phyloP scores from a whole-genome alignment of 306 rosid species.

The Begonia loranthoides region DNA sequence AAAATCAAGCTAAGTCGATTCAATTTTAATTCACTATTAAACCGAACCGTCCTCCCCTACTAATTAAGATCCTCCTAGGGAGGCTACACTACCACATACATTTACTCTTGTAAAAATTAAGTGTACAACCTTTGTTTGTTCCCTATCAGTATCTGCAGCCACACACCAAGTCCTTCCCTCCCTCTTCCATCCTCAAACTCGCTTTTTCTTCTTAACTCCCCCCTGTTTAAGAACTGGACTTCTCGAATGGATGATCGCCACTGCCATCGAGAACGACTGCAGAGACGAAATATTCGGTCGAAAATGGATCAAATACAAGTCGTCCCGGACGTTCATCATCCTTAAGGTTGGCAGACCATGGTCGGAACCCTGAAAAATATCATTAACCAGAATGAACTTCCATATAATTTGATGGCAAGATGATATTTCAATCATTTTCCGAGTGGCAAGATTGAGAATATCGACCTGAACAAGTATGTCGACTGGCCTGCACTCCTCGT shows the following conservation, averaged over 20 bases:
- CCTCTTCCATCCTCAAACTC: too few species aligned
- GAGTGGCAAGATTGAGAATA: constrained; percentile 2
- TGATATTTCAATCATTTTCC: background rate
- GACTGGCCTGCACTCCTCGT: constrained; percentile 50
- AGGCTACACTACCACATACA: too few species aligned
- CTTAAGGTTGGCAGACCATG: constrained; percentile 45
- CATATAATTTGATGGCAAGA: background rate
- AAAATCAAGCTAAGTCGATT: too few species aligned
- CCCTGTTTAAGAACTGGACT: constrained; percentile 55
- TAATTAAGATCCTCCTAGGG: too few species aligned
- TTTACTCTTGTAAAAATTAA: too few species aligned
- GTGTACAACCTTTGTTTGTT: background rate
- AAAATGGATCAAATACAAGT: constrained; percentile 61
- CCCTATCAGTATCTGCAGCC: too few species aligned
- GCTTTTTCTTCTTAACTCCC: constrained; percentile 13
- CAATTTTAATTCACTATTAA: too few species aligned
- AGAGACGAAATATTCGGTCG: constrained; percentile 47
- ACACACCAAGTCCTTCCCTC: too few species aligned
- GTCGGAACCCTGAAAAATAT: constrained; percentile 28
- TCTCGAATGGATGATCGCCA: constrained; percentile 60
- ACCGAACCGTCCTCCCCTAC: too few species aligned
- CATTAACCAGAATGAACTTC: background rate
- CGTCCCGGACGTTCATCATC: constrained; percentile 69
- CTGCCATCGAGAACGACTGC: constrained; percentile 82
- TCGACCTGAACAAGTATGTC: constrained; percentile 54